Evolutionary conservation across 1,284 basidiomycete species (phyloP).

Genomic region (Puccinia coronata): DNA sequence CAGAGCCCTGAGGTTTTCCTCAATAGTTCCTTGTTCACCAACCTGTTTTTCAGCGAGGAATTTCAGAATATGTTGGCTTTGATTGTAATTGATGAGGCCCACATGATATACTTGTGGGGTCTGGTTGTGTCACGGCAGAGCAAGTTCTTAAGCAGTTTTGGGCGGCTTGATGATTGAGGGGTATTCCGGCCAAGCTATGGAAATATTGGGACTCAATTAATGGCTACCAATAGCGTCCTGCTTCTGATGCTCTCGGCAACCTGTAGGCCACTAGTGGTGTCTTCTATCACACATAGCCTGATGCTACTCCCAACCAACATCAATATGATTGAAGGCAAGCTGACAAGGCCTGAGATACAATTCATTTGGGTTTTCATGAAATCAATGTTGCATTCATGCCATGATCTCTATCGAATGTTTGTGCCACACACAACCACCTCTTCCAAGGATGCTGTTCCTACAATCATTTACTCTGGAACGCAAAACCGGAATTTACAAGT

Average conservation of each 20-base stretch:
- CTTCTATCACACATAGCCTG: not conserved
- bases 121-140: too few species aligned
- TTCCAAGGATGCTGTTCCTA: not conserved
- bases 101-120: too few species aligned
- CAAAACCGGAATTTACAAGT: not conserved
- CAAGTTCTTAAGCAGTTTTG: not conserved
- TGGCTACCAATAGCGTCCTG: not conserved
- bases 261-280: not conserved
- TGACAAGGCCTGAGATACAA: not conserved
- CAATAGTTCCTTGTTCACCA: too few species aligned
- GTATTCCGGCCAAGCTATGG: conserved; percentile 12
- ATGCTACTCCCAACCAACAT: not conserved
- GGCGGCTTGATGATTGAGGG: not conserved
- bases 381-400: not conserved
- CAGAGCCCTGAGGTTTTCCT: conserved; percentile 25
- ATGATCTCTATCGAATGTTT: not conserved
- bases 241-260: not conserved
- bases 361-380: not conserved
- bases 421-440: not conserved
- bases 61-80: not conserved
- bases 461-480: not conserved
- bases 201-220: not conserved
- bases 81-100: conserved; percentile 19
- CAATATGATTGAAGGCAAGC: too few species aligned
- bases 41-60: conserved; percentile 1